phyloP scores from a whole-genome alignment of 495 filamentous ascomycete species.

The Penicillium fimorum region DNA sequence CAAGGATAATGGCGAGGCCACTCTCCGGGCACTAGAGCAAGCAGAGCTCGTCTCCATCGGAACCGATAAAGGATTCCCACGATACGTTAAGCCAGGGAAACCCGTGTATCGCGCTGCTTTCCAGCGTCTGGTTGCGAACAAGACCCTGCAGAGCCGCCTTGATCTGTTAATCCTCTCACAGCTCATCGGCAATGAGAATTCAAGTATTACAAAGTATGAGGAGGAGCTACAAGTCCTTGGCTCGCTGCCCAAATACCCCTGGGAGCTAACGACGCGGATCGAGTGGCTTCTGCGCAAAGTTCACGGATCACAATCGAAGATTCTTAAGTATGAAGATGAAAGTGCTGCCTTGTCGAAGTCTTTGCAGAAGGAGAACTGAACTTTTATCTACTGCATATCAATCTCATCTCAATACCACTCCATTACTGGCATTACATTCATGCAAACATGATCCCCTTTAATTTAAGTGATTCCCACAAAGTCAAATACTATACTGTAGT shows the following conservation, averaged over 20 bases:
- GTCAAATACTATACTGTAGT: too few relatives aligned
- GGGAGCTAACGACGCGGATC: conserved; percentile 58
- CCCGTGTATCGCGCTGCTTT: conserved; percentile 90
- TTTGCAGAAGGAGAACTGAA: conserved; percentile 31
- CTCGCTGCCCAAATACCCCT: conserved; percentile 60
- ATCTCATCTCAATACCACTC: background rate
- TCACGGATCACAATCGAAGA: conserved; percentile 67
- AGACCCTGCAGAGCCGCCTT: conserved; percentile 68
- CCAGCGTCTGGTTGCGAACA: conserved; percentile 63
- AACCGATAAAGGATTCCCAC: conserved; percentile 71
- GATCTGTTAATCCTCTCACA: conserved; percentile 69
- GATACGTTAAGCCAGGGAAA: conserved; percentile 72
- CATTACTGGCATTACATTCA: background rate
- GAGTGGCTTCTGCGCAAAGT: conserved; percentile 74
- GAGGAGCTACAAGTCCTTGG: conserved; percentile 68
- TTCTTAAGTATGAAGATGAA: conserved; percentile 72
- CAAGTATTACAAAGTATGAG: conserved; percentile 74
- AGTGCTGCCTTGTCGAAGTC: conserved; percentile 67
- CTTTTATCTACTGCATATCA: background rate
- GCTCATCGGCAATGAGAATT: conserved; percentile 68
- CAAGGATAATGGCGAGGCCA: conserved; percentile 62
- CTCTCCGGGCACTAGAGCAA: conserved; percentile 76
- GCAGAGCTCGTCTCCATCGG: conserved; percentile 82
- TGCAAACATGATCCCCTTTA: too few relatives aligned
- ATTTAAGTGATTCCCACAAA: too few relatives aligned